Evolutionary conservation across 495 filamentous ascomycete genomes (phyloP).

Genomic region (Neurospora sp.): DNA sequence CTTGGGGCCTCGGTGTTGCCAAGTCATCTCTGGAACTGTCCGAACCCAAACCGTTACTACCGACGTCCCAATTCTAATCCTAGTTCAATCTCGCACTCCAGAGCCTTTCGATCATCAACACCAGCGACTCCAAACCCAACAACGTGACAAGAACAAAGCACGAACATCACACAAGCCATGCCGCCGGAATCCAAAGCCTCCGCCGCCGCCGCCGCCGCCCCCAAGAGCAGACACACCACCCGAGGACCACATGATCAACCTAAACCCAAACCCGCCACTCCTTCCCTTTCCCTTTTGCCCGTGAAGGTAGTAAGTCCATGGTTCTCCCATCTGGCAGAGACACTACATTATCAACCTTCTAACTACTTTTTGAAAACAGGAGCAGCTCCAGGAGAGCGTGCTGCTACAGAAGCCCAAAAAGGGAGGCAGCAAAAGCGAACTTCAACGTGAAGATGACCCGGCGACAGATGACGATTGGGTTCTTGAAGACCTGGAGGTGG

Average conservation of each 20-base stretch:
- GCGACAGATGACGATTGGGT: background rate
- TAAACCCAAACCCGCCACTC: too few relatives aligned
- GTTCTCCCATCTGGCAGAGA: background rate
- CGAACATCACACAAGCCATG: background rate
- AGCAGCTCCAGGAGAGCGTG: background rate
- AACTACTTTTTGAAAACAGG: background rate
- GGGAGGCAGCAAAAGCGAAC: background rate
- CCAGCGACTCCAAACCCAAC: background rate
- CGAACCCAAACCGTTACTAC: too few relatives aligned
- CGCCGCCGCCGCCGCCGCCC: background rate
- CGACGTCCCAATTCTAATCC: background rate
- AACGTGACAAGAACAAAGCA: background rate
- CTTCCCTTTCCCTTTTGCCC: background rate
- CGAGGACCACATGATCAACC: background rate
- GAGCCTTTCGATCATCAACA: background rate
- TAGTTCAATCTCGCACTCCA: background rate
- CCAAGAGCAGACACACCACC: background rate
- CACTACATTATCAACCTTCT: background rate
- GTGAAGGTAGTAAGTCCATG: background rate
- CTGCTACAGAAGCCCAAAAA: background rate
- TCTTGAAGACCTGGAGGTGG: background rate
- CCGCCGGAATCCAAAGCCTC: background rate
- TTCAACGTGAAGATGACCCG: background rate
- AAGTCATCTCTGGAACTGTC: background rate
- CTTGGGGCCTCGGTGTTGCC: background rate